Evolutionary conservation across 2,329 filamentous ascomycete genomes (phyloP).

Genomic region (Pseudogymnoascus sp.): DNA sequence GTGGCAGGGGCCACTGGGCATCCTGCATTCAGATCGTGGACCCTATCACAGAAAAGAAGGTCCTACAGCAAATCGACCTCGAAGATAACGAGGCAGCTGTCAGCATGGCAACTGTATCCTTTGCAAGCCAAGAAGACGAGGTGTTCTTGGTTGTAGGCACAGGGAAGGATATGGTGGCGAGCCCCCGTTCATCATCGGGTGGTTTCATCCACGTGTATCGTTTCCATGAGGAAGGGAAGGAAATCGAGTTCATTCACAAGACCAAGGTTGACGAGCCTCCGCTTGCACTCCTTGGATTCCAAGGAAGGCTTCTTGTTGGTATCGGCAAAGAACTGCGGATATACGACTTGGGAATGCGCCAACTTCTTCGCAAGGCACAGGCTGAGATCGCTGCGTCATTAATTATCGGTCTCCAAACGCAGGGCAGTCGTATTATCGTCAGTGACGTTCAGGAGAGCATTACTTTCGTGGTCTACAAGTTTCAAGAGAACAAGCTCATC

Average conservation of each 20-base stretch:
- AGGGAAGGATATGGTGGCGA: conserved; percentile 78
- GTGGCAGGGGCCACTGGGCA: conserved; percentile 79
- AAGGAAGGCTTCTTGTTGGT: conserved; percentile 81
- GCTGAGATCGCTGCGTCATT: conserved; percentile 69
- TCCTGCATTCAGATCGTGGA: conserved; percentile 93
- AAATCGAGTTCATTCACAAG: conserved; percentile 92
- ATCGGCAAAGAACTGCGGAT: conserved; percentile 74
- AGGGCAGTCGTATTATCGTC: conserved; percentile 84
- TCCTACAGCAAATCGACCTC: conserved; percentile 72
- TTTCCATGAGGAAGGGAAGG: conserved; percentile 76
- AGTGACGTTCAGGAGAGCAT: conserved; percentile 90
- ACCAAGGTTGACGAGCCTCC: conserved; percentile 87
- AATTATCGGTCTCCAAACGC: conserved; percentile 83
- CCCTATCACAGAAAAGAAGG: conserved; percentile 63
- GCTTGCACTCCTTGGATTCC: conserved; percentile 83
- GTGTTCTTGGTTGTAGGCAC: conserved; percentile 90
- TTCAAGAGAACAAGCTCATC: conserved; percentile 81
- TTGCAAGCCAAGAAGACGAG: conserved; percentile 82
- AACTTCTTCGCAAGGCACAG: conserved; percentile 86
- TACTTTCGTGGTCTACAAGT: conserved; percentile 89
- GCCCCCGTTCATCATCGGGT: conserved; percentile 64
- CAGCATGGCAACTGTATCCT: conserved; percentile 75
- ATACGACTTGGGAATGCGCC: conserved; percentile 88
- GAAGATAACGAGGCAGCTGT: conserved; percentile 88
- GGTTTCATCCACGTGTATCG: conserved; percentile 91